Percentiles rank a stretch among this genome's conserved stretches.
phyloP scores from a whole-genome alignment of 169 alveolate genomes.

The Amoebophrya sp. region DNA sequence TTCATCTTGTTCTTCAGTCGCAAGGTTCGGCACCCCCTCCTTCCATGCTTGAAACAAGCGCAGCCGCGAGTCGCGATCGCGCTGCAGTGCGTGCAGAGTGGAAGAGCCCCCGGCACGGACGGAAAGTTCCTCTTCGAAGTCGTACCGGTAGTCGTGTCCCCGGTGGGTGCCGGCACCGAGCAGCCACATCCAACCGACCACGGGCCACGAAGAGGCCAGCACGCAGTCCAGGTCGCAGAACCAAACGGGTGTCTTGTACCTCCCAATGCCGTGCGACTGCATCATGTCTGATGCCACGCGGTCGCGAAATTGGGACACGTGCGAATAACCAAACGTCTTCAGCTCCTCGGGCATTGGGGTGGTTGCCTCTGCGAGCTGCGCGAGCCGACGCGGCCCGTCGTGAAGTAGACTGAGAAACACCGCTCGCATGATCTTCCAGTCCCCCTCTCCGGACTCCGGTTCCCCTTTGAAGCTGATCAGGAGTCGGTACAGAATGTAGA shows the following conservation, averaged over 20 bases:
- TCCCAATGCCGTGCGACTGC: background rate
- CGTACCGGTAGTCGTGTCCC: conserved; percentile 21
- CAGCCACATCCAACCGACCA: conserved; percentile 17
- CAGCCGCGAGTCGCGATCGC: background rate
- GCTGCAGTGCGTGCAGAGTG: background rate
- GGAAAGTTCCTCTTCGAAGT: conserved; percentile 1
- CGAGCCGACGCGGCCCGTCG: conserved; percentile 12
- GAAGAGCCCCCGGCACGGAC: background rate
- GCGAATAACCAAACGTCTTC: background rate
- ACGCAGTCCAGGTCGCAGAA: conserved; percentile 9
- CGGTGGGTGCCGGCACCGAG: conserved; percentile 4
- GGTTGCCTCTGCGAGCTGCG: background rate
- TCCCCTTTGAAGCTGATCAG: background rate
- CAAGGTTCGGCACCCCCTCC: no score
- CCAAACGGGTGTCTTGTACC: background rate
- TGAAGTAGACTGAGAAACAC: background rate
- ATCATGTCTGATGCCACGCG: background rate
- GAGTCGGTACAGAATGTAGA: background rate
- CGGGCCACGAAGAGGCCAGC: background rate
- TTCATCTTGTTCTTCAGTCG: no score
- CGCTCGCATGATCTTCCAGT: conserved; percentile 24
- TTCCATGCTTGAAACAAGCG: background rate
- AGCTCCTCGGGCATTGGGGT: background rate
- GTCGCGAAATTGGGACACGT: background rate
- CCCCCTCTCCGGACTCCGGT: background rate